phyloP scores from a whole-genome alignment of 768 basidiomycete genomes.

The Mycena epipterygia region DNA sequence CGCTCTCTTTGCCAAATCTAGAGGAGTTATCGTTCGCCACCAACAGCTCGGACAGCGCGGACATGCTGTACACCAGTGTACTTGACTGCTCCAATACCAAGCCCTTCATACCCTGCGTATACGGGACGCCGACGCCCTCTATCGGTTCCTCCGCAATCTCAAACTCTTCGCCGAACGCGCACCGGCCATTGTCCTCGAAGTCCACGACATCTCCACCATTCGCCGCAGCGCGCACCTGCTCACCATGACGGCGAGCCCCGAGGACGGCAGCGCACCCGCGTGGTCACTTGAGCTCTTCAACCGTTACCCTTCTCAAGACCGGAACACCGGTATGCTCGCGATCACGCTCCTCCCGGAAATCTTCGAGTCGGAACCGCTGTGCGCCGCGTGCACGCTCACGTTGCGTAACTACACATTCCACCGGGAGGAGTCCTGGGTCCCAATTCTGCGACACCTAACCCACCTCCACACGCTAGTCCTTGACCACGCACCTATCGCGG shows the following conservation, averaged over 20 bases:
- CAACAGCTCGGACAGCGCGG: background rate
- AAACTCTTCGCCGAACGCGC: too few relatives aligned
- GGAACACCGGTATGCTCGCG: background rate
- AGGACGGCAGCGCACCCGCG: background rate
- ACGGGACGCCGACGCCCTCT: too few relatives aligned
- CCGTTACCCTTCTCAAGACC: background rate
- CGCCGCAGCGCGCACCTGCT: too few relatives aligned
- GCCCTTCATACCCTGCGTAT: too few relatives aligned
- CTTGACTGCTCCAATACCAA: background rate
- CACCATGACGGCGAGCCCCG: too few relatives aligned
- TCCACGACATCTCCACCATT: too few relatives aligned
- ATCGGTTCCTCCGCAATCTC: too few relatives aligned
- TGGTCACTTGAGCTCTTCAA: background rate
- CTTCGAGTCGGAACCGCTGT: background rate
- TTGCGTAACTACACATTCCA: background rate
- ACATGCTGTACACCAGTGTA: background rate
- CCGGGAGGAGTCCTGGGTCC: background rate
- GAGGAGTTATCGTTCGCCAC: background rate
- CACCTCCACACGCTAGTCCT: background rate
- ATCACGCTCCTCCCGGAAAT: background rate
- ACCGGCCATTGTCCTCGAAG: too few relatives aligned
- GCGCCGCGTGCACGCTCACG: background rate
- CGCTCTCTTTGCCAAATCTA: background rate
- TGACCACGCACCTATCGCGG: background rate
- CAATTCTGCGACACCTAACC: background rate